Evolutionary conservation across 176 grass and related monocot species (phyloP).

Genomic region (Musa schizocarpa): DNA sequence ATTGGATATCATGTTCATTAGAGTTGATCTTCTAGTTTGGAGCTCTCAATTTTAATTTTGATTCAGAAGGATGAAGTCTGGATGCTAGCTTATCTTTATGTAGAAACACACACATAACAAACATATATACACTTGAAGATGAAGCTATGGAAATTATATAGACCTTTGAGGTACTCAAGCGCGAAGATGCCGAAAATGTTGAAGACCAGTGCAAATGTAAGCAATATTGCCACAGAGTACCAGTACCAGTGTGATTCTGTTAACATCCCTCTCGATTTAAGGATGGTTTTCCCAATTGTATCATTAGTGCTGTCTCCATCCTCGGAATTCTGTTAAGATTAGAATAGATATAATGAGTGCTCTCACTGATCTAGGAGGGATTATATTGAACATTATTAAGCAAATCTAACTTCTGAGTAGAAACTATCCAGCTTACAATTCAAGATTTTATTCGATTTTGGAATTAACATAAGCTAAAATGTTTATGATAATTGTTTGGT

Average conservation of each 20-base stretch:
- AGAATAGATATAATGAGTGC: constrained; percentile 4
- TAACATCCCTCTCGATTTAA: constrained; percentile 54
- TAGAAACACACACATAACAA: background rate
- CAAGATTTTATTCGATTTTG: constrained; percentile 20
- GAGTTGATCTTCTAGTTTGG: background rate
- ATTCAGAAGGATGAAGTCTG: background rate
- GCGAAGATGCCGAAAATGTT: constrained; percentile 84
- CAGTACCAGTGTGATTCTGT: constrained; percentile 87
- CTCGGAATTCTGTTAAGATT: constrained; percentile 49
- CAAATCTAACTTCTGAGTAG: too few relatives aligned
- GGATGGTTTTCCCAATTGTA: constrained; percentile 62
- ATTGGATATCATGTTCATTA: background rate
- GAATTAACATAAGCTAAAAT: background rate
- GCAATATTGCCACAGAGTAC: constrained; percentile 56
- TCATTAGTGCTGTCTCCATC: constrained; percentile 26
- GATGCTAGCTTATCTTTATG: background rate
- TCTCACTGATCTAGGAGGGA: constrained; percentile 1
- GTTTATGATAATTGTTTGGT: too few relatives aligned
- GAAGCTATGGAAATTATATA: constrained; percentile 17
- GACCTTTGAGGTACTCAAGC: constrained; percentile 62
- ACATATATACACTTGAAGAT: background rate
- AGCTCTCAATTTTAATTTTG: background rate
- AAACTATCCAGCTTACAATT: constrained; percentile 4
- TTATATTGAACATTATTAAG: too few relatives aligned
- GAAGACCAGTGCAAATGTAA: constrained; percentile 61